Conservation (phyloP, 176 grass and related monocot species). For the Cenchrus fungigraminus region DNA sequence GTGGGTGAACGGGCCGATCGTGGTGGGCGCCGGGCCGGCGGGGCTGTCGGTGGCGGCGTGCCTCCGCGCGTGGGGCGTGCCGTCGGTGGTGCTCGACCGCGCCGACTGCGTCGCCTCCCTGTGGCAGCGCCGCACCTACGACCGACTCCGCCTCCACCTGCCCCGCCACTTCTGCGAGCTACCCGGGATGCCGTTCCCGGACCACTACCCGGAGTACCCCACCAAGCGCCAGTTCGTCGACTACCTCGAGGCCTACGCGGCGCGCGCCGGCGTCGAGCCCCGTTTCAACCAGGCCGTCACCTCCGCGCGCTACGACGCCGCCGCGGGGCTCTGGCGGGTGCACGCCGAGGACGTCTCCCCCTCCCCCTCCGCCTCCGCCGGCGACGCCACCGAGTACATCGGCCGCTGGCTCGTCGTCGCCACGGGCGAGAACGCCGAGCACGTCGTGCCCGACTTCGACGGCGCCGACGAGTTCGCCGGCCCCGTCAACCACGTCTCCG, state of each 20-base stretch:
- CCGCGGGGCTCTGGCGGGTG: slow-evolving; percentile 58
- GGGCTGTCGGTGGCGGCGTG: slow-evolving; percentile 68
- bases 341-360: slow-evolving; percentile 24
- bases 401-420: slow-evolving; percentile 82
- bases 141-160: slow-evolving; percentile 74
- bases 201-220: slow-evolving; percentile 67
- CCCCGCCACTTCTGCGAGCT: slow-evolving; percentile 83
- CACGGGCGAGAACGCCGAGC: slow-evolving; percentile 85
- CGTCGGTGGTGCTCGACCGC: slow-evolving; percentile 65
- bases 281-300: slow-evolving; percentile 68
- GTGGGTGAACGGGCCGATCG: slow-evolving; percentile 78
- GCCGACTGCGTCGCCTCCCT: slow-evolving; percentile 83
- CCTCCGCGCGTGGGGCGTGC: slow-evolving; percentile 54
- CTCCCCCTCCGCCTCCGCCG: neutral
- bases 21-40: slow-evolving; percentile 78
- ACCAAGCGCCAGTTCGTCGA: slow-evolving; percentile 67
- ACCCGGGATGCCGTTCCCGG: slow-evolving; percentile 62
- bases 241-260: slow-evolving; percentile 68
- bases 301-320: slow-evolving; percentile 63
- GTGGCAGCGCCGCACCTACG: slow-evolving; percentile 77
- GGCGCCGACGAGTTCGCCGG: slow-evolving; percentile 54
- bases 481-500: slow-evolving; percentile 50
- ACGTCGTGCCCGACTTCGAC: slow-evolving; percentile 57
- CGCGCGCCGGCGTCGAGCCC: slow-evolving; percentile 45
- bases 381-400: slow-evolving; percentile 58